Base-by-base conservation (phyloP, 2,329 filamentous ascomycete genomes). In the Aspergillus luchuensis region DNA sequence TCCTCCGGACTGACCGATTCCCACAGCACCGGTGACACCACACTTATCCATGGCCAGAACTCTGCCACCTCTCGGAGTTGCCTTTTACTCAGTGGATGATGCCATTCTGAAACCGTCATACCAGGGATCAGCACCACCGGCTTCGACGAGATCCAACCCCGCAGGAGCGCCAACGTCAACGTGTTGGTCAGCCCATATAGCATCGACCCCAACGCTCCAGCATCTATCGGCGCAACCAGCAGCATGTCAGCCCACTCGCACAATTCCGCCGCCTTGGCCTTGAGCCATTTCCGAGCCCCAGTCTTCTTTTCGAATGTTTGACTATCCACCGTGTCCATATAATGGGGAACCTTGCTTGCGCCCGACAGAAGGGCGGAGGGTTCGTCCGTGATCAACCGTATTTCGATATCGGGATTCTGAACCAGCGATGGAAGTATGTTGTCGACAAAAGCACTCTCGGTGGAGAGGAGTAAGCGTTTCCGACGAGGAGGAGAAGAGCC, bases 101-200 rank as follows among this genome's bases (percentile, higher is more conserved):
- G 88, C 92, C 92, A 96, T 87, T 94, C 92, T 62, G 90, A 85
- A 1, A 87, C 87, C 36, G 91, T 94, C 92, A 97, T 96, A 65
- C 91, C 91, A 0, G 93, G 92, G 6, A 96, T 88, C 59, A 97
- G 80, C 52, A 97, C 79, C 30, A 96, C 90, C 68, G 89, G 90
- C 78, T 97, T 97, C 6, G 89, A 89, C 0, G 90, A 87, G 69
- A 96, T 89, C 93, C 93, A 97, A 58, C 91, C 90, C 56, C 93
- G 86, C 52, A 97, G 75, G 1, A 96, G 86, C 67, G 94, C 90
- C 56, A 96, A 82, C 7, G 96, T 82, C 57, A 96, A 82, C 30
- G 89, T 96, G 70, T 91, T 91, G 2, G 91, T 89, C 59, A 94
- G 85, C 56, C 93, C 93, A 57, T 89, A 87, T 71, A 97, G 82